These are phyloP conservation scores for Thraustochytrium striatum DNA, from an alignment of 352 stramenopile genomes.

Conservation along the genomic window DNA sequence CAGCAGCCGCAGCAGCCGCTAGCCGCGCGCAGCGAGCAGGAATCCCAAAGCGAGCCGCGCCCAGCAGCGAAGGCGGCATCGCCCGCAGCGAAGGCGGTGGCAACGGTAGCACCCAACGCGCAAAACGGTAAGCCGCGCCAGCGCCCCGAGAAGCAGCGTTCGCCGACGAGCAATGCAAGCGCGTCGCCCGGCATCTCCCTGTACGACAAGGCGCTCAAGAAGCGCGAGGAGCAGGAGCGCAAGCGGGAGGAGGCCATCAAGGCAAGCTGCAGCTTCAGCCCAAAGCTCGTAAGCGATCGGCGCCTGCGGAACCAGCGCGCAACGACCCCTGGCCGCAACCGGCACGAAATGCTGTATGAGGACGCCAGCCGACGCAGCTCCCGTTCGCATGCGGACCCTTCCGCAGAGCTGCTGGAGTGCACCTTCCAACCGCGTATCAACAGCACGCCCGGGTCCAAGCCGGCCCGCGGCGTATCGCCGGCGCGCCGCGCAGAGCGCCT, in stretches of 20 bases:
- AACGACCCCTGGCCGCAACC: slow-evolving; percentile 15
- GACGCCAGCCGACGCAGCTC: background rate
- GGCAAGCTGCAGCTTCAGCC: background rate
- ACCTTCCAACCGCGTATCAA: slow-evolving; percentile 28
- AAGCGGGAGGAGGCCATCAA: slow-evolving; percentile 39
- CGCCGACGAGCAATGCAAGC: background rate
- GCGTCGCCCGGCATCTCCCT: background rate
- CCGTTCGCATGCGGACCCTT: background rate
- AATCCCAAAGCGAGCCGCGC: background rate
- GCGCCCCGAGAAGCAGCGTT: background rate
- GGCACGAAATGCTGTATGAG: slow-evolving; percentile 36
- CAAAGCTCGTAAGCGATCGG: slow-evolving; percentile 29
- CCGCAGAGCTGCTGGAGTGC: slow-evolving; percentile 6
- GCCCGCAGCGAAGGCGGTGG: background rate
- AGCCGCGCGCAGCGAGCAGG: background rate
- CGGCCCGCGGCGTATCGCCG: background rate
- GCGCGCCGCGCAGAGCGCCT: slow-evolving; percentile 1
- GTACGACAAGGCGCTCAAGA: background rate
- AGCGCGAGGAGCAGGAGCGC: slow-evolving; percentile 2
- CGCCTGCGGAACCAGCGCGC: slow-evolving; percentile 21
- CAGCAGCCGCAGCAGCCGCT: background rate
- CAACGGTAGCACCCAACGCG: background rate
- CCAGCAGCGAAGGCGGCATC: background rate
- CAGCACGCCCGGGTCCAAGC: background rate
- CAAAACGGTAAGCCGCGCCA: background rate